Conservation (phyloP, 2,329 filamentous ascomycete species). For the Penicillium fuscoglaucum region DNA sequence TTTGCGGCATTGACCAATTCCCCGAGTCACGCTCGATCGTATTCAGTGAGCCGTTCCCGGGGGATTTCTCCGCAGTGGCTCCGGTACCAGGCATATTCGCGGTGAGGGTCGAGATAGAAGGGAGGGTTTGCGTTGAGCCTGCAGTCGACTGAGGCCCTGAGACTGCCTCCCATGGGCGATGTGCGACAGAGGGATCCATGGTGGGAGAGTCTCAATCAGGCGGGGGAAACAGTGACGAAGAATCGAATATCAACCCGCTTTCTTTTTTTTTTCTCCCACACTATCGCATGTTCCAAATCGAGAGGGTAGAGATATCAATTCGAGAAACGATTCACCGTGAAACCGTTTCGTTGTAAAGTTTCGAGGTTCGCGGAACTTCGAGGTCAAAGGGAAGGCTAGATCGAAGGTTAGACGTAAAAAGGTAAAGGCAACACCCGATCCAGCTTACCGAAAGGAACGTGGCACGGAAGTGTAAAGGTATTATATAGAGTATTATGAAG, state of each 20-base stretch:
- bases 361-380: not conserved
- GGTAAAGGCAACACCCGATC: not conserved
- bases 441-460: slow-evolving; percentile 1
- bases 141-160: slow-evolving; percentile 36
- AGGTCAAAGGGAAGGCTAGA: slow-evolving; percentile 7
- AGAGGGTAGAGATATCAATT: not conserved
- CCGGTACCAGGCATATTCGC: slow-evolving; percentile 41
- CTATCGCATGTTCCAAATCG: slow-evolving; percentile 31
- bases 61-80: slow-evolving; percentile 43
- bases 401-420: not conserved
- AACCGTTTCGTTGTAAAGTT: not conserved
- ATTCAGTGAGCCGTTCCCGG: slow-evolving; percentile 44
- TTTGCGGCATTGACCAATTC: slow-evolving; percentile 61
- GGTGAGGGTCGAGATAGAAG: slow-evolving; percentile 50
- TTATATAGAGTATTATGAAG: slow-evolving; percentile 3
- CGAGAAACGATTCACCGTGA: not conserved
- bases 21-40: slow-evolving; percentile 58
- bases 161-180: slow-evolving; percentile 47
- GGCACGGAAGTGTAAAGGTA: not conserved
- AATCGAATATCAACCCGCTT: slow-evolving; percentile 1
- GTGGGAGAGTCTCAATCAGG: slow-evolving; percentile 1
- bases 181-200: slow-evolving; percentile 45
- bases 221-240: not conserved
- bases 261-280: slow-evolving; percentile 1
- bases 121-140: slow-evolving; percentile 45